Conservation (phyloP, 306 rosid genomes). For the Coriaria nepalensis region DNA sequence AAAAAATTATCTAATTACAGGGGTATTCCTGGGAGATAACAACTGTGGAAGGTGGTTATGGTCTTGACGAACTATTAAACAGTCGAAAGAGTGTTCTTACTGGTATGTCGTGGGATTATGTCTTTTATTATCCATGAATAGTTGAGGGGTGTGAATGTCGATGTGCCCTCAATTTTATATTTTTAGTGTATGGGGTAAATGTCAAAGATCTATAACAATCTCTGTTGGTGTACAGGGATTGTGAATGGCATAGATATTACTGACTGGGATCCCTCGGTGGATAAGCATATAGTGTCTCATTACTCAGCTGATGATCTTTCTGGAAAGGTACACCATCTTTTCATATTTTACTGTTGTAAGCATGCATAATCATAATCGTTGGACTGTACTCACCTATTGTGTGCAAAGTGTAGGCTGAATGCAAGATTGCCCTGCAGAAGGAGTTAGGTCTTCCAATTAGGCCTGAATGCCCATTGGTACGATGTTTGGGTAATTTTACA, state of each 20-base stretch:
- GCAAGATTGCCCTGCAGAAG: conserved; percentile 70
- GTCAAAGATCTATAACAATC: no score
- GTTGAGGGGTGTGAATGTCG: no score
- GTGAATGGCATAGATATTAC: conserved; percentile 69
- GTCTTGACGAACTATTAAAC: conserved; percentile 48
- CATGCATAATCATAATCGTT: conserved; percentile 12
- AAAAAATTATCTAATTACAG: conserved; percentile 22
- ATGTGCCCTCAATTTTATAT: no score
- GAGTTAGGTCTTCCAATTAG: conserved; percentile 65
- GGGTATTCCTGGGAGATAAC: conserved; percentile 90
- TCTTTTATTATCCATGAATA: no score
- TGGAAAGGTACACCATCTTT: conserved; percentile 50
- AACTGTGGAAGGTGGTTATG: conserved; percentile 66
- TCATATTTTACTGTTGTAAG: background rate
- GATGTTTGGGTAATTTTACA: conserved; percentile 6
- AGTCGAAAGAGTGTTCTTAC: conserved; percentile 52
- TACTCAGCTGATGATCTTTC: conserved; percentile 57
- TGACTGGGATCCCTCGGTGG: conserved; percentile 77
- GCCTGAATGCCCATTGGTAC: conserved; percentile 72
- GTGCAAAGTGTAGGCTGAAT: conserved; percentile 32
- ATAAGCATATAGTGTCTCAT: conserved; percentile 40
- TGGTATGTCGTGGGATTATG: no score
- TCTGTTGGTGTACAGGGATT: conserved; percentile 32
- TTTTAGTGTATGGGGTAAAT: no score
- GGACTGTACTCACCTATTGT: background rate